Conservation (phyloP, 2,329 filamentous ascomycete genomes). For the Ilyonectria robusta region DNA sequence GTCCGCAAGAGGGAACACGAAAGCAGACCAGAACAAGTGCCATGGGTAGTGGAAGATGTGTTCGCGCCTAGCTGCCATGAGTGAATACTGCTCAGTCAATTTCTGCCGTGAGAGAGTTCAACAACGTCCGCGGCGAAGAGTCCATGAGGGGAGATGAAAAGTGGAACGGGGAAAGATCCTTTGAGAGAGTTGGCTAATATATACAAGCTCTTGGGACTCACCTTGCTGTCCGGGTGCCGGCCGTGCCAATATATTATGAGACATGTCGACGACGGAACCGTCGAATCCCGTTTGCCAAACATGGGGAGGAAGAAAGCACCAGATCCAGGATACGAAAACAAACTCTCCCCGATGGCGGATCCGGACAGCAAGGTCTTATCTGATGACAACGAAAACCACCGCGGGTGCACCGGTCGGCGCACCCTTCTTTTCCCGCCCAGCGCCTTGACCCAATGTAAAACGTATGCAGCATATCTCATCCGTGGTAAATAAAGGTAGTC, state of each 20-base stretch:
- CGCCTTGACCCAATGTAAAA: conserved; percentile 50
- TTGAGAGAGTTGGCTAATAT: conserved; percentile 63
- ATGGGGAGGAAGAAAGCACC: conserved; percentile 45
- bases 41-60: background rate
- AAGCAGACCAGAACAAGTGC: conserved; percentile 27
- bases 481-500: conserved; percentile 46
- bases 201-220: conserved; percentile 67
- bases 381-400: conserved; percentile 44
- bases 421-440: conserved; percentile 50
- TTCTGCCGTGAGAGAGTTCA: conserved; percentile 38
- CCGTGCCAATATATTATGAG: conserved; percentile 51
- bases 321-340: conserved; percentile 51
- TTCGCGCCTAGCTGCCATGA: conserved; percentile 44
- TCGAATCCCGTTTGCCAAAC: conserved; percentile 46
- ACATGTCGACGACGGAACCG: conserved; percentile 43
- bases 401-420: conserved; percentile 38
- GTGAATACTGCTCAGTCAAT: conserved; percentile 45
- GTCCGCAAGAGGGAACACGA: conserved; percentile 11
- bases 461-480: conserved; percentile 55
- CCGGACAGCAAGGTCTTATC: conserved; percentile 53
- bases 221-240: conserved; percentile 67
- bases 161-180: conserved; percentile 47
- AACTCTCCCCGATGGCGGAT: conserved; percentile 49
- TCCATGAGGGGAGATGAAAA: conserved; percentile 37
- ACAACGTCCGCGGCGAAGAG: conserved; percentile 35